phyloP scores from a whole-genome alignment of 2,329 filamentous ascomycete species.

The Trichoderma asperellum region DNA sequence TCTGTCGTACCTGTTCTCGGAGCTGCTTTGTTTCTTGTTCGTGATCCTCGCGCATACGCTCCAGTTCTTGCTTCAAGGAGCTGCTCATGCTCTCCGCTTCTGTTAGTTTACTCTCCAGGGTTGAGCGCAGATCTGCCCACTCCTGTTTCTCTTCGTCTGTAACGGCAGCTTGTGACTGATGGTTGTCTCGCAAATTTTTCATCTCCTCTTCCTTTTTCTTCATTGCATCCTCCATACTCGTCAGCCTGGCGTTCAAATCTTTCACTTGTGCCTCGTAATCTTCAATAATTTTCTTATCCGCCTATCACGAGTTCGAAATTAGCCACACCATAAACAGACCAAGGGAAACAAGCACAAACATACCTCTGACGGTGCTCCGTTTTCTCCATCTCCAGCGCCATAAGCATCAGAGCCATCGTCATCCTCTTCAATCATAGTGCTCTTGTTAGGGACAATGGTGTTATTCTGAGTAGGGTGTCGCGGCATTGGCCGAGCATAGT shows the following conservation, averaged over 20 bases:
- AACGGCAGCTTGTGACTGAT: conserved; percentile 57
- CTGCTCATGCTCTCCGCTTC: conserved; percentile 78
- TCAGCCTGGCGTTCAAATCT: conserved; percentile 74
- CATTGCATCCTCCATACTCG: conserved; percentile 69
- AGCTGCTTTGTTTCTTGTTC: conserved; percentile 65
- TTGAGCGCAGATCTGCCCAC: conserved; percentile 66
- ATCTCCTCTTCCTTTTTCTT: conserved; percentile 75
- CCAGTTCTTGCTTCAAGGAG: conserved; percentile 78
- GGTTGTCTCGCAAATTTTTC: conserved; percentile 60
- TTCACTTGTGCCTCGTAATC: conserved; percentile 81
- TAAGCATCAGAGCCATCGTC: conserved; percentile 73
- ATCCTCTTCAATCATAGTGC: conserved; percentile 95
- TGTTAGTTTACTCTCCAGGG: conserved; percentile 73
- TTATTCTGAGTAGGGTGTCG: conserved; percentile 89
- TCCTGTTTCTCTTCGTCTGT: conserved; percentile 69
- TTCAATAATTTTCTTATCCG: conserved; percentile 72
- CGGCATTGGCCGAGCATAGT: conserved; percentile 75
- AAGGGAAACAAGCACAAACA: conserved; percentile 29
- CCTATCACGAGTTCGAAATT: conserved; percentile 45
- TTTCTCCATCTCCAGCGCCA: conserved; percentile 44
- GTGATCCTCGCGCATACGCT: conserved; percentile 71
- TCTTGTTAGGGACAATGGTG: conserved; percentile 96
- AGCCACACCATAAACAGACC: not conserved
- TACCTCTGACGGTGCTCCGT: conserved; percentile 45
- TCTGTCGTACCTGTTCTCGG: conserved; percentile 57